A percentile compares a stretch with the other conserved stretches of the same genome.
These are phyloP conservation scores for Inga laurina DNA, from an alignment of 306 rosid species.

Conservation along the genomic window DNA sequence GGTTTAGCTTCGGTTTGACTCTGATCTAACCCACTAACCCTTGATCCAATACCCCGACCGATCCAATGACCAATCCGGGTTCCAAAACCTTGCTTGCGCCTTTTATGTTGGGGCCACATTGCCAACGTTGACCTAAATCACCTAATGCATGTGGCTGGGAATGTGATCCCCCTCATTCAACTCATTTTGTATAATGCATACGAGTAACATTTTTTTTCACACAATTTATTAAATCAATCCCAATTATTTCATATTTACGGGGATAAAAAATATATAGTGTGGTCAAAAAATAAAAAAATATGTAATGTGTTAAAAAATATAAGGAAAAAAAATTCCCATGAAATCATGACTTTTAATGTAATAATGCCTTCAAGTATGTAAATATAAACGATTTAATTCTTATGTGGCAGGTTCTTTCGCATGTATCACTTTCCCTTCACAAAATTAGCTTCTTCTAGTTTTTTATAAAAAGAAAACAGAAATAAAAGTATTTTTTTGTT, in stretches of 20 bases:
- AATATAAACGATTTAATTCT: neutral
- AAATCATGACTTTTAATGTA: neutral
- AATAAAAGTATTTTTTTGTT: neutral
- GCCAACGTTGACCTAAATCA: neutral
- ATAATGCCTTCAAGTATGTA: neutral
- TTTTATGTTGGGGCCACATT: conserved; percentile 23
- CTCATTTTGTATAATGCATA: neutral
- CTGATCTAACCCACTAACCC: no score
- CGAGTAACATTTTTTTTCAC: neutral
- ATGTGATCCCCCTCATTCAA: neutral
- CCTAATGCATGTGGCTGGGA: neutral
- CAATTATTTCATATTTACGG: neutral
- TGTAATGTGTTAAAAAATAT: no score
- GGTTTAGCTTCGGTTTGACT: no score
- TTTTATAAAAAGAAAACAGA: no score
- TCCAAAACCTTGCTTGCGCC: no score
- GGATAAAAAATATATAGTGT: neutral
- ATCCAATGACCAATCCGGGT: no score
- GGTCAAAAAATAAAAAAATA: no score
- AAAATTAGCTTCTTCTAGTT: neutral
- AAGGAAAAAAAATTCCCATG: no score
- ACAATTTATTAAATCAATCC: neutral
- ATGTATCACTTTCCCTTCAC: neutral
- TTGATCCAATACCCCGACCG: no score
- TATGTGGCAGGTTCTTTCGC: neutral